These are phyloP conservation scores for Emmonsiellopsis sp. DNA, from an alignment of 2,329 filamentous ascomycete species.

Conservation along the genomic window DNA sequence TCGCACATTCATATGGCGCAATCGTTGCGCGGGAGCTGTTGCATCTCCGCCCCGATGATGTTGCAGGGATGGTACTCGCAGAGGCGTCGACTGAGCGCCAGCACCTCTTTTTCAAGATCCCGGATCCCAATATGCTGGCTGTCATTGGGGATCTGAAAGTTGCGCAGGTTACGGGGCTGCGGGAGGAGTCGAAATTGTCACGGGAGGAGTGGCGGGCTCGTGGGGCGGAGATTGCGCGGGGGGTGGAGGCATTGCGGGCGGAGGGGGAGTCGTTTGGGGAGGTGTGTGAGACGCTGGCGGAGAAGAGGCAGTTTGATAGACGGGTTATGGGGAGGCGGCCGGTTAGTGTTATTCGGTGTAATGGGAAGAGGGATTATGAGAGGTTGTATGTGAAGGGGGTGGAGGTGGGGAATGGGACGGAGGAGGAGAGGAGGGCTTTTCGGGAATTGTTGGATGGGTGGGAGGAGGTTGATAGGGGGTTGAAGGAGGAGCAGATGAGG, in stretches of 20 bases:
- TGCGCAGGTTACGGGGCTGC: slow-evolving; percentile 24
- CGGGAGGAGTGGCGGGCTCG: slow-evolving; percentile 26
- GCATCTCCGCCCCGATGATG: slow-evolving; percentile 20
- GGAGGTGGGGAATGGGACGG: slow-evolving; percentile 24
- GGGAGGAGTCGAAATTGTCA: slow-evolving; percentile 20
- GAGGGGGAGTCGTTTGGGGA: slow-evolving; percentile 16
- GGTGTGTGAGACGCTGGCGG: slow-evolving; percentile 20
- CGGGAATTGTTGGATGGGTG: slow-evolving; percentile 22
- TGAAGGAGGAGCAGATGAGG: slow-evolving; percentile 25
- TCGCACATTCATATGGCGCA: slow-evolving; percentile 33
- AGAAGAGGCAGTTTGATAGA: slow-evolving; percentile 23
- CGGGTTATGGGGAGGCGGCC: slow-evolving; percentile 21
- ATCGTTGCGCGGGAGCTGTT: slow-evolving; percentile 32
- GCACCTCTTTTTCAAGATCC: slow-evolving; percentile 22
- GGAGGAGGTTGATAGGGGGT: slow-evolving; percentile 17
- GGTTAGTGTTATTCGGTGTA: slow-evolving; percentile 29
- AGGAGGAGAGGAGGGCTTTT: slow-evolving; percentile 21
- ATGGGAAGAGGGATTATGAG: slow-evolving; percentile 23
- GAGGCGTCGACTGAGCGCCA: slow-evolving; percentile 29
- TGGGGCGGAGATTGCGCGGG: slow-evolving; percentile 22
- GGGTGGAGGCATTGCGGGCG: slow-evolving; percentile 12
- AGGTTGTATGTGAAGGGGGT: slow-evolving; percentile 26
- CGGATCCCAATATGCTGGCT: slow-evolving; percentile 22
- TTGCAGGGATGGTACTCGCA: slow-evolving; percentile 29
- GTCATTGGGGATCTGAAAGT: slow-evolving; percentile 24